Percentiles rank a stretch among this genome's conserved stretches.
phyloP scores from a whole-genome alignment of 805 yeast genomes.

The Metschnikowia kunwiensis region DNA sequence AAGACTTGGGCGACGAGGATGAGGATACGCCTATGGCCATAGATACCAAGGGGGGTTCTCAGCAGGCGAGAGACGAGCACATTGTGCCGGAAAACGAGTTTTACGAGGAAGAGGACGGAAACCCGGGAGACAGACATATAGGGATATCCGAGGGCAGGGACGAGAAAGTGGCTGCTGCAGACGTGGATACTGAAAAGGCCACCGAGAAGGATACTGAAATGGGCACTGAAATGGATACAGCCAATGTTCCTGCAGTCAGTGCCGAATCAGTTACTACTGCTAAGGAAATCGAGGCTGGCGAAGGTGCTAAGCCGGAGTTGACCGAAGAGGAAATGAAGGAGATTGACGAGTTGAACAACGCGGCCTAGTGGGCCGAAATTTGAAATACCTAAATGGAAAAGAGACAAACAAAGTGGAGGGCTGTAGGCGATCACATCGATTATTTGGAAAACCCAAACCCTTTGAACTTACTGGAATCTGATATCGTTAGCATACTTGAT shows the following conservation, averaged over 20 bases:
- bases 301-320: slow-evolving; percentile 14
- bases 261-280: not conserved
- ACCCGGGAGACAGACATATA: slow-evolving; percentile 33
- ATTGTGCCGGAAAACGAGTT: slow-evolving; percentile 75
- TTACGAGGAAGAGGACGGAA: slow-evolving; percentile 61
- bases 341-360: slow-evolving; percentile 34
- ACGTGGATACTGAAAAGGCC: too few species aligned
- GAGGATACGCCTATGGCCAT: slow-evolving; percentile 77
- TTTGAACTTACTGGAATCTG: too few species aligned
- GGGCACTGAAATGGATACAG: not conserved
- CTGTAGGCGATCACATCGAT: too few species aligned
- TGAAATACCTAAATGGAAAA: too few species aligned
- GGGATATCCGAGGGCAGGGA: slow-evolving; percentile 12
- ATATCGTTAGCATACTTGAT: too few species aligned
- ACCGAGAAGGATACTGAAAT: too few species aligned
- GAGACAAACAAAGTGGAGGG: too few species aligned
- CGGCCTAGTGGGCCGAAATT: slow-evolving; percentile 3
- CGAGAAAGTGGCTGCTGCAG: too few species aligned
- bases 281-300: not conserved
- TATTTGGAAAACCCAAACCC: too few species aligned
- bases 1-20: slow-evolving; percentile 80
- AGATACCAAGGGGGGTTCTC: slow-evolving; percentile 90
- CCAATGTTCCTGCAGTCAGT: slow-evolving; percentile 1
- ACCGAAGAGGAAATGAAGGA: slow-evolving; percentile 40
- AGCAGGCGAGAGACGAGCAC: slow-evolving; percentile 72